Base-by-base conservation (phyloP, 1,284 basidiomycete species). In the Limonomyces culmigenus region DNA sequence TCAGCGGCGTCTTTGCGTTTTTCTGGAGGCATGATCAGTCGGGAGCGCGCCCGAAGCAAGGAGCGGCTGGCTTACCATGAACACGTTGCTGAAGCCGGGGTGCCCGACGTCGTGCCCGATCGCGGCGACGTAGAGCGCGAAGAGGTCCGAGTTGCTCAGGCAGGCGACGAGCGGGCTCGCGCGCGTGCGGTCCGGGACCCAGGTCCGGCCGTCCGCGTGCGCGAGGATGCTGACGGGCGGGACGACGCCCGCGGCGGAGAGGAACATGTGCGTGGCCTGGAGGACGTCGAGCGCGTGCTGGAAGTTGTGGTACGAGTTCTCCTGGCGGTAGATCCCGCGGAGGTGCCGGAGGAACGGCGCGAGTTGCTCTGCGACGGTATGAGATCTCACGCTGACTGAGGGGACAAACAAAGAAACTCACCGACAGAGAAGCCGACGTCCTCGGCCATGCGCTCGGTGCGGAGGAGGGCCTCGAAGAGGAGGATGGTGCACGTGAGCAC, bases 71-170 rank as follows among this genome's bases (percentile, higher is more conserved):
- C 74, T 53, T 43, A 87, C 88, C 83, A 95, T 84, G 56, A 93
- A 95, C 5, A 73, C 62, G 51, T 95, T 95, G 32, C 77, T 83
- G 38, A 95, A 67, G 1, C 91, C 92, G 0, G 91, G 92, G 57
- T 96, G 91, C 0, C 87, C 91, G 12, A 89, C 88, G 54, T 96
- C 91, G 50, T 96, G 92, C 0, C 91, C 91, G 45, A 95, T 87
- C 25, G 89, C 87, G 3, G 86, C 88, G 35, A 95, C 64, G 48
- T 81, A 78, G 11, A 95, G 57, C 2, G 80, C 74, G 45, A 95
- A 79, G 5, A 95, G 58, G 49, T 93, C 89, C 41, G 73, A 65
- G 12, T 73, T 53, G 43, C 59, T 57, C 50, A 76, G 50, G 10
- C n/a, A 8, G 10, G 25, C 8, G 8, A 27, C 8, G 25, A 8